Evolutionary conservation across 148 eudicot genomes (phyloP).

Genomic region (Spergularia marina): DNA sequence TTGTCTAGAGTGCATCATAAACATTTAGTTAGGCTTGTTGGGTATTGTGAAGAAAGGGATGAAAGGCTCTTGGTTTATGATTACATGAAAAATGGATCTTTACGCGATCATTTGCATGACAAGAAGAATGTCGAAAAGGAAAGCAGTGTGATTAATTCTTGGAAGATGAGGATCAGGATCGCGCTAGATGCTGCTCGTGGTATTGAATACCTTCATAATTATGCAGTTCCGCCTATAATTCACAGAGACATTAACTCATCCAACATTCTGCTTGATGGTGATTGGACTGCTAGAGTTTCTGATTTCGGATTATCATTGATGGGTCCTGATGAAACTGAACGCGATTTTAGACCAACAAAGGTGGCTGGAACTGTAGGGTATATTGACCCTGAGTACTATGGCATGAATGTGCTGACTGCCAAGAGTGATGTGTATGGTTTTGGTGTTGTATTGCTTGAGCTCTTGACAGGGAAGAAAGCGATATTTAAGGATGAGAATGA

Average conservation of each 20-base stretch:
- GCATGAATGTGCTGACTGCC: constrained; percentile 82
- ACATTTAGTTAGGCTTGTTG: constrained; percentile 88
- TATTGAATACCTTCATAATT: constrained; percentile 87
- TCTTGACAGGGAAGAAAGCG: constrained; percentile 80
- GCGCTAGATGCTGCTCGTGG: constrained; percentile 88
- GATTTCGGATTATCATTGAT: constrained; percentile 86
- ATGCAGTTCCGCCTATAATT: constrained; percentile 93
- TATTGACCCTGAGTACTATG: constrained; percentile 93
- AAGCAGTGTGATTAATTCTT: constrained; percentile 58
- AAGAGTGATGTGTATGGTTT: constrained; percentile 96
- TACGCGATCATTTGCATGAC: constrained; percentile 76
- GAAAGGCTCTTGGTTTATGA: constrained; percentile 89
- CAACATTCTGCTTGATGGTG: constrained; percentile 71
- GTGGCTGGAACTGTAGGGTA: constrained; percentile 96
- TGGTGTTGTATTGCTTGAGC: constrained; percentile 86
- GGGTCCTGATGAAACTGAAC: constrained; percentile 62
- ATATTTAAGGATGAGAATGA: constrained; percentile 53
- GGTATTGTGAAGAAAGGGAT: constrained; percentile 87
- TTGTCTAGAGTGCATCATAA: constrained; percentile 88
- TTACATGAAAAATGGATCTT: constrained; percentile 87
- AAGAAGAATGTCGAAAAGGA: constrained; percentile 59
- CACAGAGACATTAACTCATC: constrained; percentile 93
- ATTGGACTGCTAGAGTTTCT: constrained; percentile 94
- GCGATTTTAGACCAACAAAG: constrained; percentile 51
- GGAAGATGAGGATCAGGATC: constrained; percentile 85